Evolutionary conservation across 2,329 filamentous ascomycete genomes (phyloP).

Genomic region (Alternaria novae-zelandiae): DNA sequence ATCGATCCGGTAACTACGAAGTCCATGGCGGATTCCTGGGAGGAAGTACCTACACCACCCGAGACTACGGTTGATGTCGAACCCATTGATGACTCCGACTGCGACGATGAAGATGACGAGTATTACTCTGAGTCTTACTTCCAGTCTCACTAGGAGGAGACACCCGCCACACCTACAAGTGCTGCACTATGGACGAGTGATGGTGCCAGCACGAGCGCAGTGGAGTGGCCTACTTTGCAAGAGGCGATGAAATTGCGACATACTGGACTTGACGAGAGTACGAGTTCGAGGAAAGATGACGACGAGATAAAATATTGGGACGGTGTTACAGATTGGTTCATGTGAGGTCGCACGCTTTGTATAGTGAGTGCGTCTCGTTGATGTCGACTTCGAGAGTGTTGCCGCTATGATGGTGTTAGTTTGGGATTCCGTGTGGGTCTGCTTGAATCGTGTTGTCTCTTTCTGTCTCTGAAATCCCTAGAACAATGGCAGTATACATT

Average conservation of each 20-base stretch:
- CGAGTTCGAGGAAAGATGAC: neutral
- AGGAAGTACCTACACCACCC: neutral
- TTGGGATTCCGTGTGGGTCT: neutral
- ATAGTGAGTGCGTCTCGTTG: neutral
- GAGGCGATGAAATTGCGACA: slow-evolving; percentile 11
- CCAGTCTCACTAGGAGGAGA: neutral
- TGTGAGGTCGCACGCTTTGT: neutral
- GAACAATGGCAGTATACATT: neutral
- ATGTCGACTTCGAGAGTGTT: neutral
- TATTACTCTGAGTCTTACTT: neutral
- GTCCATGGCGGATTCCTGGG: neutral
- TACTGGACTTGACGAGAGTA: neutral
- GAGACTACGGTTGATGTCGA: neutral
- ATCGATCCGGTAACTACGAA: neutral
- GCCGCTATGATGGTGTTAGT: neutral
- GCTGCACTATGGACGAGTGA: neutral
- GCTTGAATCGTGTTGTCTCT: neutral
- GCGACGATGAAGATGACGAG: neutral
- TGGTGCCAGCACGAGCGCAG: slow-evolving; percentile 3
- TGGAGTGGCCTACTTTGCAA: slow-evolving; percentile 26
- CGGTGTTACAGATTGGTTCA: slow-evolving; percentile 18
- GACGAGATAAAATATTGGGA: slow-evolving; percentile 12
- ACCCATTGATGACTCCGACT: neutral
- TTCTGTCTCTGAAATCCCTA: neutral
- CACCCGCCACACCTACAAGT: neutral